Base-by-base conservation (phyloP, 495 filamentous ascomycete genomes). In the Friedmanniomyces endolithicus region DNA sequence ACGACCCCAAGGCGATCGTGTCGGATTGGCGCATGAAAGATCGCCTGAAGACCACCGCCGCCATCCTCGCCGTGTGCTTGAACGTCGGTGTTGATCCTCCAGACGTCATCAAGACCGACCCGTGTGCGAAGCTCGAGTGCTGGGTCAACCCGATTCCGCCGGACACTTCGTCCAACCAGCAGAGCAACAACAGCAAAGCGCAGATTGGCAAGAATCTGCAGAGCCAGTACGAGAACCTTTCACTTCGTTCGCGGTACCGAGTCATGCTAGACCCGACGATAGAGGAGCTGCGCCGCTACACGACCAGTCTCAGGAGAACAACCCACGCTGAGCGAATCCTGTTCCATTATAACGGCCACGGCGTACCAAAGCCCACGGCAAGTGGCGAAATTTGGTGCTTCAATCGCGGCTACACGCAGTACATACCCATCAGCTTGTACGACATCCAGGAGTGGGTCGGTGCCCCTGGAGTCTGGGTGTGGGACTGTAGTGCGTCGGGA, bases 311-410 rank as follows among this genome's bases (percentile, higher is more conserved):
- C 16, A 79, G 92, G 11, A 77, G 88, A 23, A 95, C 90, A 65
- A 90, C 94, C 27, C 94, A 95, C 68, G 89, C 96, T 49, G 92
- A 99, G 69, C 76, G 92, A 29, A 86, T 97, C 4, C 75, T 99
- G 4, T 88, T 97, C 62, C 92, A 99, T 67, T 99, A 97, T 74
- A 99, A 99, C 61, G 92, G 92, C 24, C 92, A 99, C 67, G 92
- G 92, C 22, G 92, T 99, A n/a, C 92, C 92, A 6, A 85, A 95
- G 61, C 92, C 92, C 27, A 99, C 92, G 3, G 80, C 85, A 3
- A 96, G 90, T 2, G 92, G 92, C 11, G 92, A 99, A 68, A 94
- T 99, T 12, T 99, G 92, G 92, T 94, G 97, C 1, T 98, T 99
- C 70, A 99, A 99, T 71, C 90, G 87, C 57, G 95, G 86, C 61